Evolutionary conservation across 352 stramenopile species (phyloP).

Genomic region (Hyaloperonospora brassicae): DNA sequence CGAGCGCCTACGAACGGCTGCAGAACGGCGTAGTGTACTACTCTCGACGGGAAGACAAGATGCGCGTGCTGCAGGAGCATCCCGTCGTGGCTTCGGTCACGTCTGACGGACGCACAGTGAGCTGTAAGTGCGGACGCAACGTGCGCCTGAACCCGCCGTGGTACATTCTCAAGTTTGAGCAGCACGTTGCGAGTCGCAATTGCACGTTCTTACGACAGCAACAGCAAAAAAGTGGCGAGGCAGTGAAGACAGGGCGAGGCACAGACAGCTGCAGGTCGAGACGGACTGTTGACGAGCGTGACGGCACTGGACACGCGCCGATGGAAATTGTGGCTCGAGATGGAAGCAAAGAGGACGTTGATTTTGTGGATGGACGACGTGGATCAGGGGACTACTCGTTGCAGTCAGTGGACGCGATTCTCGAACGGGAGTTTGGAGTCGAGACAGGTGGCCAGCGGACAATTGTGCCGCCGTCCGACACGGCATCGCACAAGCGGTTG

Average conservation of each 20-base stretch:
- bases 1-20: slow-evolving; percentile 29
- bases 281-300: too few species aligned
- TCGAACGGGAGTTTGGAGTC: slow-evolving; percentile 26
- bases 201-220: slow-evolving; percentile 54
- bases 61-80: slow-evolving; percentile 44
- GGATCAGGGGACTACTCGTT: slow-evolving; percentile 22
- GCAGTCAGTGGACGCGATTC: slow-evolving; percentile 24
- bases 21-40: slow-evolving; percentile 31
- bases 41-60: slow-evolving; percentile 55
- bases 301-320: background rate
- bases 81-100: slow-evolving; percentile 43
- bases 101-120: slow-evolving; percentile 42
- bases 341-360: background rate
- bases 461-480: slow-evolving; percentile 8
- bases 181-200: slow-evolving; percentile 77
- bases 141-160: slow-evolving; percentile 73
- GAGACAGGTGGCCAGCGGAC: slow-evolving; percentile 12
- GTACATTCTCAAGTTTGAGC: slow-evolving; percentile 84
- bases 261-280: background rate
- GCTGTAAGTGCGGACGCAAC: slow-evolving; percentile 61
- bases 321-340: background rate
- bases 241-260: background rate
- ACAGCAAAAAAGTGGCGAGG: slow-evolving; percentile 9
- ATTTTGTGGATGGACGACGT: background rate
- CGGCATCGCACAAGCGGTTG: slow-evolving; percentile 5